Base-by-base conservation (phyloP, 1,139 yeast species). In the Taphrina wiesneri region DNA sequence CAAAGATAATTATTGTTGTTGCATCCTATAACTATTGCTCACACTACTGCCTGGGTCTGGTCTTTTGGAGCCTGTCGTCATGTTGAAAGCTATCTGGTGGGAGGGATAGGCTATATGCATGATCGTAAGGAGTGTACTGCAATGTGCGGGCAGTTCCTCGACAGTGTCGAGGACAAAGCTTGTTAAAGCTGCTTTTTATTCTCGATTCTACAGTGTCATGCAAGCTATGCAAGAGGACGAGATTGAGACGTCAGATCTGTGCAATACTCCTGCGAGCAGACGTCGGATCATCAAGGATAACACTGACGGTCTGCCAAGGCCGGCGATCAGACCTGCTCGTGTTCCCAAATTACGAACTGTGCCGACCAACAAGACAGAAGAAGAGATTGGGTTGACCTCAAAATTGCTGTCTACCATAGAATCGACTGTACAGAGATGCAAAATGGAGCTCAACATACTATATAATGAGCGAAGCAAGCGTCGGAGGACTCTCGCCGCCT, bases 141-240 rank as follows among this genome's bases (percentile, higher is more conserved):
- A 32, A 21, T 39, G 59, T 32, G 32, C 59, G 49, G 56, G 43
- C 43, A 39, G 1, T 39, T n/a, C 19, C 43, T 30, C 43, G 43
- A 32, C 56, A 17, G 9, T n/a, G 5, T 11, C 11, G n/a, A 34
- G 17, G 19, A 28, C 56, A 11, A 52, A 15, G n/a, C 4, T 28
- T 32, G 26, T n/a, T 6, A 52, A 25, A 23, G 11, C 46, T 13
- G 9, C 59, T 7, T 60, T 60, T 21, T 60, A 49, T 30, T n/a
- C 49, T 15, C 56, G 64, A 7, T 60, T 60, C 52, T 60, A 60
- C 57, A 51, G 64, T 26, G 64, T 60, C 51, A 49, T 60, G 64
- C 52, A 32, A 15, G 57, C 64, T 30, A 49, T 60, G 64, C 51
- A 39, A 19, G 59, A 19, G 17, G 57, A 52, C 51, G 57, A 46